Conservation (phyloP, 1,284 basidiomycete genomes). For the Austroboletus olivaceoglutinosus region DNA sequence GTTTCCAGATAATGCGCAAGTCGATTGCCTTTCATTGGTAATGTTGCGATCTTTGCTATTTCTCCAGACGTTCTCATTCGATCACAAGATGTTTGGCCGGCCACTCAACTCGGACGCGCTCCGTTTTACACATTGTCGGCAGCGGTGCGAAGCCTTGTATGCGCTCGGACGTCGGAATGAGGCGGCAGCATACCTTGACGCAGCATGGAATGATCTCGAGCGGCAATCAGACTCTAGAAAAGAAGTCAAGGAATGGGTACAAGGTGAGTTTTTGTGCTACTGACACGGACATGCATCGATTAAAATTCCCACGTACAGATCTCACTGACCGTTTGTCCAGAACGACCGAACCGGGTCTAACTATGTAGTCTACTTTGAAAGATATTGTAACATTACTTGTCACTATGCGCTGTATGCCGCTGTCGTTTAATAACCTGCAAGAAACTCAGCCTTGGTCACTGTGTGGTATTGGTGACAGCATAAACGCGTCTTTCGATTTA, state of each 20-base stretch:
- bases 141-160: conserved; percentile 32
- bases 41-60: neutral
- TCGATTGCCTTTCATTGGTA: neutral
- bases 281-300: too few relatives aligned
- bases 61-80: neutral
- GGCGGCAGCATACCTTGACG: neutral
- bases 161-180: neutral
- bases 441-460: too few relatives aligned
- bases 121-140: neutral
- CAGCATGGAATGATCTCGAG: conserved; percentile 64
- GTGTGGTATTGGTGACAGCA: too few relatives aligned
- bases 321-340: too few relatives aligned
- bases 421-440: too few relatives aligned
- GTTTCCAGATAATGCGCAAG: neutral
- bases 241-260: neutral
- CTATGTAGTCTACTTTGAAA: too few relatives aligned
- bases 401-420: too few relatives aligned
- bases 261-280: too few relatives aligned
- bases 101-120: neutral
- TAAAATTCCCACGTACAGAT: too few relatives aligned
- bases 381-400: too few relatives aligned
- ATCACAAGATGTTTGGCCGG: neutral
- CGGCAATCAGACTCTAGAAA: neutral
- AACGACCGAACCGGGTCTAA: too few relatives aligned
- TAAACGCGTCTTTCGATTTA: too few relatives aligned